phyloP scores from a whole-genome alignment of 2,329 filamentous ascomycete species.

The Ophiostoma himal-ulmi region DNA sequence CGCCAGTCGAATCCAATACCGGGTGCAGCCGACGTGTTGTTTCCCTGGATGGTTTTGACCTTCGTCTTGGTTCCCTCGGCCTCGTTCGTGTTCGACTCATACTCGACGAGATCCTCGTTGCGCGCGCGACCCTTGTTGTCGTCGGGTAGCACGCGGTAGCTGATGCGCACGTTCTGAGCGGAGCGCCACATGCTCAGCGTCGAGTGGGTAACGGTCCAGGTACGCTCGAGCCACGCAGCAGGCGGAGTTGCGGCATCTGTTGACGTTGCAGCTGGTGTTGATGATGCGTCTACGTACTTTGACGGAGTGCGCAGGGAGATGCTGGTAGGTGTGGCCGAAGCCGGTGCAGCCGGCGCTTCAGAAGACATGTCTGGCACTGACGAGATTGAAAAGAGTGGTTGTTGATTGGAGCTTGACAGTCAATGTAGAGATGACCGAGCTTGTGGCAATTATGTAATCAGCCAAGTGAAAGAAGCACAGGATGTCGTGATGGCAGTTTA shows the following conservation, averaged over 20 bases:
- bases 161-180: slow-evolving; percentile 74
- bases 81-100: slow-evolving; percentile 49
- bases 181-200: slow-evolving; percentile 75
- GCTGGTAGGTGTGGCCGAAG: slow-evolving; percentile 4
- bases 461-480: not conserved
- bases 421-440: not conserved
- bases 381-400: not conserved
- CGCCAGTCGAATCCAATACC: slow-evolving; percentile 63
- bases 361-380: slow-evolving; percentile 6
- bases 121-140: slow-evolving; percentile 32
- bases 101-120: slow-evolving; percentile 68
- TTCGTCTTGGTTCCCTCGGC: slow-evolving; percentile 36
- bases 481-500: not conserved
- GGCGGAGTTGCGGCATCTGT: slow-evolving; percentile 38
- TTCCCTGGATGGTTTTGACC: slow-evolving; percentile 57
- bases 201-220: slow-evolving; percentile 70
- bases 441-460: not conserved
- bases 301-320: slow-evolving; percentile 44
- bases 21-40: slow-evolving; percentile 44
- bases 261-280: slow-evolving; percentile 31
- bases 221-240: slow-evolving; percentile 56
- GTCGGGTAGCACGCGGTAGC: slow-evolving; percentile 54
- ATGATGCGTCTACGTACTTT: slow-evolving; percentile 37
- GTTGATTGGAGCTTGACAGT: not conserved
- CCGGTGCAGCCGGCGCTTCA: not conserved